Base-by-base conservation (phyloP, 495 filamentous ascomycete genomes). In the Aspergillus heteromorphus region DNA sequence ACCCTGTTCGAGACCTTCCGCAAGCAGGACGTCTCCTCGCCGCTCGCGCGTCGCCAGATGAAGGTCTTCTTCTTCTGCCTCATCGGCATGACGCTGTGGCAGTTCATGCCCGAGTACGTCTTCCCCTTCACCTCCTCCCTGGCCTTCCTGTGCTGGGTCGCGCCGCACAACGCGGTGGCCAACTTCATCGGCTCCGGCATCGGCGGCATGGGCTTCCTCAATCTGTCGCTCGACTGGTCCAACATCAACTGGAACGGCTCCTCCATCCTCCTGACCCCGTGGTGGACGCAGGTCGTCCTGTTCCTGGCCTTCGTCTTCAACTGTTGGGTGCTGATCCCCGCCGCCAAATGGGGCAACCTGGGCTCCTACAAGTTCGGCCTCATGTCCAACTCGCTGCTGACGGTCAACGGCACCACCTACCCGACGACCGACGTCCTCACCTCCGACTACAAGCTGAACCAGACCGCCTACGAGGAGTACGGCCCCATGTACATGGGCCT, bases 111-210 rank as follows among this genome's bases (percentile, higher is more conserved):
- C 3, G 79, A 83, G 54, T 82, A 76, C 42, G 72, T 76, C 13
- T 83, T 83, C 55, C 79, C 79, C 0, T 76, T 82, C 53, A 62
- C 78, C 11, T 76, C 72, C n/a, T 83, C 80, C 0, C 66, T 83
- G 10, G 78, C 80, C 2, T 82, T 82, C 48, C 70, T 83, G n/a
- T 83, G 80, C 66, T 82, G 80, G 80, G 78, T 83, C 13, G 79
- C 80, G 6, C 79, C 79, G 7, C 69, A 70, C 16, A 82, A 80
- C 55, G 61, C 70, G 6, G 69, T 78, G 2, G 79, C 78, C 59
- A 83, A 83, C 59, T 83, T 82, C 55, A 72, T 82, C 18, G 80
- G 80, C 4, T 75, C 75, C 6, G 80, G 80, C 0, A 66, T 80
- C 18, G 79, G 80, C 1, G 80, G 79, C 8, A 82, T 83, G 79